Base-by-base conservation (phyloP, 495 filamentous ascomycete species). In the Pyrenula massariospora region DNA sequence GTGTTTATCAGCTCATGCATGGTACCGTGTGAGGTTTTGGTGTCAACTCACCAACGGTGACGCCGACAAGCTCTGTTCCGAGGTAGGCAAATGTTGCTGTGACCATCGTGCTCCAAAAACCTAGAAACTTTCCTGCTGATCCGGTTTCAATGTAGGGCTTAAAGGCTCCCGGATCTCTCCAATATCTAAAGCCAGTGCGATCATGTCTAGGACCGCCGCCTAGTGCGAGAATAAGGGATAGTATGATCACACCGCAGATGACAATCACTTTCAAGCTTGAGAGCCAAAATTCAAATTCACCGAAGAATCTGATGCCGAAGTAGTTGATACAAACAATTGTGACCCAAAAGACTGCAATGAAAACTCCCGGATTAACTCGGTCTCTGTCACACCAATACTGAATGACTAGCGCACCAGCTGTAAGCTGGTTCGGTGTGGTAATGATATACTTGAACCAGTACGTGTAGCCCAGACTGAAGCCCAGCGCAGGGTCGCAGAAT, bases 211-310 rank as follows among this genome's bases (percentile, higher is more conserved):
- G 89, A 12, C 85, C 88, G 60, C 88, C 91, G 49, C 90, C 90
- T 21, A 85, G 73, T 48, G 84, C 82, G 48, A 84, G 72, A 58
- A 88, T 78, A 65, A 90, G 73, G n/a, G 81, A 82, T 11, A 85
- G 66, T 15, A 88, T 59, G 80, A 74, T 81, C 31, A 87, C 69
- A 25, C 82, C 87, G 54, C 88, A 53, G 51, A 91, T 88, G 53
- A 85, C 81, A 22, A 89, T 61, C 19, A 89, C 82, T 61, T 92
- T 91, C 72, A 89, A 75, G 52, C 79, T 77, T 2, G 81, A 85
- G 51, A 91, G 81, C 86, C 85, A 89, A 67, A 91, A 92, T 63
- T 92, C 87, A 57, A 87, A 80, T 69, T 92, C 88, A 47, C 88
- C 88, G 57, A 89, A 90, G 70, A 85, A 86, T 2, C 65, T 63